Conservation (phyloP, 805 yeast species). For the Tetrapisispora namnaoensis region DNA sequence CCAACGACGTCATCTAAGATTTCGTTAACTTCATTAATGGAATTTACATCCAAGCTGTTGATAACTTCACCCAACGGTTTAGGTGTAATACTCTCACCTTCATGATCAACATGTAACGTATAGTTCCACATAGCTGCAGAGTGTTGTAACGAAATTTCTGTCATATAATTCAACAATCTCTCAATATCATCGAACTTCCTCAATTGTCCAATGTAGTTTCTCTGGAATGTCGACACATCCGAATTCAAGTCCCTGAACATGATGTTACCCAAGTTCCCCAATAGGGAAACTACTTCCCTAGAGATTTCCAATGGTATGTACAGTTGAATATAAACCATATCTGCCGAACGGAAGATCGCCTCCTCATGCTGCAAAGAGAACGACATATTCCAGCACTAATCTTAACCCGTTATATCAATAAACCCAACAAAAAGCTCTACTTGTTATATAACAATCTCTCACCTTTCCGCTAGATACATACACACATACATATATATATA, state of each 20-base stretch:
- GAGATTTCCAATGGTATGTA: slow-evolving; percentile 80
- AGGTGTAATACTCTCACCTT: slow-evolving; percentile 14
- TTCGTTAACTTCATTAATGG: slow-evolving; percentile 43
- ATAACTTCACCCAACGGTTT: slow-evolving; percentile 13
- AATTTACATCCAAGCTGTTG: slow-evolving; percentile 19
- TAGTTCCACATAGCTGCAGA: slow-evolving; percentile 29
- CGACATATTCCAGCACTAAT: neutral
- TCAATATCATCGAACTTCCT: slow-evolving; percentile 73
- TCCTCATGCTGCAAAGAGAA: slow-evolving; percentile 21
- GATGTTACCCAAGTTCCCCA: slow-evolving; percentile 78
- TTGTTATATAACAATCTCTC: too few relatives aligned
- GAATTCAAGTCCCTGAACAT: slow-evolving; percentile 86
- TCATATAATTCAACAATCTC: slow-evolving; percentile 54
- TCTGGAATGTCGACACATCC: slow-evolving; percentile 76
- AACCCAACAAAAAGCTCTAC: neutral
- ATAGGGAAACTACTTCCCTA: slow-evolving; percentile 67
- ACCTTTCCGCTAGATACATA: too few relatives aligned
- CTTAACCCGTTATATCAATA: neutral
- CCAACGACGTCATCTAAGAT: slow-evolving; percentile 49
- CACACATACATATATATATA: too few relatives aligned
- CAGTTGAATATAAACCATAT: slow-evolving; percentile 87
- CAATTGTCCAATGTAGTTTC: slow-evolving; percentile 81
- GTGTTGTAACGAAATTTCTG: slow-evolving; percentile 39
- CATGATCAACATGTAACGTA: slow-evolving; percentile 27
- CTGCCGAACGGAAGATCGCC: slow-evolving; percentile 65